Conservation (phyloP, 2,329 filamentous ascomycete species). For the Neoarthrinium moseri region DNA sequence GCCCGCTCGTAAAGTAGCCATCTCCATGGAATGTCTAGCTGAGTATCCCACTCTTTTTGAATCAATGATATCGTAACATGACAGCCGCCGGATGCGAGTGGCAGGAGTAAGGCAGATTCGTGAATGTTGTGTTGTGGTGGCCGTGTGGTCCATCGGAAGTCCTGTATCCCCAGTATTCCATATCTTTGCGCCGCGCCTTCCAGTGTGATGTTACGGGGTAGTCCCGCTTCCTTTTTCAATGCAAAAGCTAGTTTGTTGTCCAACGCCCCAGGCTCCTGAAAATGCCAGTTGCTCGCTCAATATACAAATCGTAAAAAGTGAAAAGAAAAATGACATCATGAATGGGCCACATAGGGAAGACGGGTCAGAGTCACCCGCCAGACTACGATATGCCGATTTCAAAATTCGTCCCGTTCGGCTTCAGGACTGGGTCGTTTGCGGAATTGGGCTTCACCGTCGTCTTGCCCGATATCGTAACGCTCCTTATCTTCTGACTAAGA, state of each 20-base stretch:
- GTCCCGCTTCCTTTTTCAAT: neutral
- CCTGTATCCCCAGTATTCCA: neutral
- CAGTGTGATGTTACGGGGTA: neutral
- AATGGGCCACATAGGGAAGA: constrained; percentile 11
- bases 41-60: neutral
- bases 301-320: constrained; percentile 35
- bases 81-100: neutral
- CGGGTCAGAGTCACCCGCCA: constrained; percentile 9
- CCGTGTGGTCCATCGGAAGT: constrained; percentile 11
- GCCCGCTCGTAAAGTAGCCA: no score
- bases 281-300: constrained; percentile 35
- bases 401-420: constrained; percentile 36
- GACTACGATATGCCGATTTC: constrained; percentile 17
- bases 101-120: neutral
- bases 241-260: constrained; percentile 10
- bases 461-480: constrained; percentile 58
- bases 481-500: constrained; percentile 58
- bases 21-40: no score
- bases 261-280: constrained; percentile 29
- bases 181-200: neutral
- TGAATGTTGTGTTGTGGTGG: constrained; percentile 5
- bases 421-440: constrained; percentile 49
- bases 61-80: neutral
- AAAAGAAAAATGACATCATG: constrained; percentile 19
- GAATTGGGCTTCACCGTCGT: constrained; percentile 62